phyloP scores from a whole-genome alignment of 495 filamentous ascomycete genomes.

The Monascus purpureus region DNA sequence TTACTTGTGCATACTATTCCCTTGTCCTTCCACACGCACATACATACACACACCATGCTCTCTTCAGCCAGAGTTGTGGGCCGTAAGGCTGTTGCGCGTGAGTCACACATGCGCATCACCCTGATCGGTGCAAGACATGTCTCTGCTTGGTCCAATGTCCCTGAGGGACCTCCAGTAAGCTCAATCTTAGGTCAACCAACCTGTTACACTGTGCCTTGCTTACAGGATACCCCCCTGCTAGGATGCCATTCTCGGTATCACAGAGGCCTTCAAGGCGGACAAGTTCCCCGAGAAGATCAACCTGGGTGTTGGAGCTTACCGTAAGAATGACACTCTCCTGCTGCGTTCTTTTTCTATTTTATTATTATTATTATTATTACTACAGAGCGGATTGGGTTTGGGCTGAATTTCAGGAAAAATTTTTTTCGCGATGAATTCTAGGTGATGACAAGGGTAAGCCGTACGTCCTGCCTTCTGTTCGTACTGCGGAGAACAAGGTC shows the following conservation, averaged over 20 bases:
- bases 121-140: slow-evolving; percentile 47
- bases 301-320: slow-evolving; percentile 56
- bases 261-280: slow-evolving; percentile 98
- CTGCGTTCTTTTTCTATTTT: slow-evolving; percentile 2
- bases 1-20: slow-evolving; percentile 3
- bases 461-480: slow-evolving; percentile 90
- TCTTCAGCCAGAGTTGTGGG: slow-evolving; percentile 42
- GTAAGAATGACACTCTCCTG: slow-evolving; percentile 12
- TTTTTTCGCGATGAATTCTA: too few relatives aligned
- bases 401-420: too few relatives aligned
- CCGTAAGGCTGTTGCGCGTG: slow-evolving; percentile 37
- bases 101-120: slow-evolving; percentile 32
- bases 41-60: slow-evolving; percentile 28
- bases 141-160: slow-evolving; percentile 79
- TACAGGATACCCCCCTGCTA: slow-evolving; percentile 9
- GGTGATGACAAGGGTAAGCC: slow-evolving; percentile 94
- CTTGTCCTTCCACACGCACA: slow-evolving; percentile 1
- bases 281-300: slow-evolving; percentile 89
- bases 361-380: slow-evolving; percentile 1
- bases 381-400: too few relatives aligned
- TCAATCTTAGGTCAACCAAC: too few relatives aligned
- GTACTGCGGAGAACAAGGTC: slow-evolving; percentile 75
- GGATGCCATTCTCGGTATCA: slow-evolving; percentile 90
- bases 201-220: too few relatives aligned
- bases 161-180: slow-evolving; percentile 87